Base-by-base conservation (phyloP, 768 basidiomycete species). In the Suillus weaverae region DNA sequence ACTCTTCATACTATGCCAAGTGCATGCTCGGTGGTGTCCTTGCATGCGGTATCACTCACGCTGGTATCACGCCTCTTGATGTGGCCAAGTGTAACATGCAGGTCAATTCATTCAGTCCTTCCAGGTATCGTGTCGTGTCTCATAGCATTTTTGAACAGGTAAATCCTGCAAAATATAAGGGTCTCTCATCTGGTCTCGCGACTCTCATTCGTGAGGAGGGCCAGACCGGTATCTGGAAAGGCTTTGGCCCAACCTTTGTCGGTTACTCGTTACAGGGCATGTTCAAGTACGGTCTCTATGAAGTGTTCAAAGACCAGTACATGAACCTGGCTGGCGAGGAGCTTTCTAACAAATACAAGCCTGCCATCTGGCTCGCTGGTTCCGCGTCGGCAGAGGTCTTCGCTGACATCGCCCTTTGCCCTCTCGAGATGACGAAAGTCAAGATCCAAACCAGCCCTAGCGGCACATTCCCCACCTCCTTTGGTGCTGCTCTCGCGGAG, bases 201-300 rank as follows among this genome's bases (percentile, higher is more conserved):
- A 83, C 84, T 41, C 87, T 95, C 72, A 61, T 91, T 62, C 86
- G 85, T 48, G 92, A 94, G 76, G 92, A 96, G 79, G 92, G 95
- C 71, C 78, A 88, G 66, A 87, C 78, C 44, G 96, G 94, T 78
- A 87, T 97, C 78, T 91, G 95, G 89, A 98, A 97, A 79, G 96
- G 96, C 72, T 83, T 97, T 75, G 92, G 92, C 39, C 96, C 96
- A 62, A 98, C 96, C 65, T 83, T 95, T 67, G 83, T 97, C 79
- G 95, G 96, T 68, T 96, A 96, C 83, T 93, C 94, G 10, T 85
- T 95, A 72, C 96, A 97, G 82, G 96, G 96, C 76, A 89, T 95
- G 87, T 95, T 97, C 90, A 98, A 98, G 81, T 97, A 95, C 78
- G 96, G 96, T 82, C 92, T 96, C 76, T 97, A 97, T 78, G 95